Base-by-base conservation (phyloP, 164 flowering plant genomes). In the Kalanchoe fedtschenkoi region DNA sequence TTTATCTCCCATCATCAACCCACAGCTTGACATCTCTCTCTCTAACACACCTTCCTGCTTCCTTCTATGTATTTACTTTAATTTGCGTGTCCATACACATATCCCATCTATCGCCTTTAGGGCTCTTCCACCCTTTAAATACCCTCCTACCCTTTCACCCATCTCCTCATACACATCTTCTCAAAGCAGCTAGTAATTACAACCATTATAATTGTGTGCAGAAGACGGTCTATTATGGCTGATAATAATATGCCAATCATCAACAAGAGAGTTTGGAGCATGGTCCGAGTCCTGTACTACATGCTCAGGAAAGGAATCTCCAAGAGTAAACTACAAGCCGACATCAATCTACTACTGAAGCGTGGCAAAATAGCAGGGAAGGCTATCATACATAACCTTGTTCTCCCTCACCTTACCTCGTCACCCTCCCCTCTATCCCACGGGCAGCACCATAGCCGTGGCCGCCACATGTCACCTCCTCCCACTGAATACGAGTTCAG, bases 401-500 rank as follows among this genome's bases (percentile, higher is more conserved):
- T 79, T 72, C 70, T 65, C 39, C 60, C 54, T 37, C 58, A 24
- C 7, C 74, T 77, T 70, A 73, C 75, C 70, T 76, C 75, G 28
- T 60, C 71, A 17, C 22, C 55, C 16, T 16, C 47, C 64, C 32
- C 16, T 24, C 17, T 32, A 64, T 32, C 35, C 28, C 35, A 29
- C n/a, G n/a, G n/a, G n/a, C n/a, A n/a, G n/a, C n/a, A n/a, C 37
- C 33, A n/a, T 46, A 17, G 30, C 34, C 51, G 35, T 44, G 41
- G 6, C 63, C 62, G 41, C 32, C 61, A 41, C 51, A 29, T 44
- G 47, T 66, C 72, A n/a, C 58, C 22, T 51, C 62, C 64, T 13
- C 61, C 67, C 0, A 44, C 51, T 0, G 85, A 81, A 44, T 83
- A 83, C 70, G 85, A 81, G 71, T 83, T 83, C 78, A 83, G 85